Evolutionary conservation across 148 eudicot genomes (phyloP).

Genomic region (Dianthus caryophyllus): DNA sequence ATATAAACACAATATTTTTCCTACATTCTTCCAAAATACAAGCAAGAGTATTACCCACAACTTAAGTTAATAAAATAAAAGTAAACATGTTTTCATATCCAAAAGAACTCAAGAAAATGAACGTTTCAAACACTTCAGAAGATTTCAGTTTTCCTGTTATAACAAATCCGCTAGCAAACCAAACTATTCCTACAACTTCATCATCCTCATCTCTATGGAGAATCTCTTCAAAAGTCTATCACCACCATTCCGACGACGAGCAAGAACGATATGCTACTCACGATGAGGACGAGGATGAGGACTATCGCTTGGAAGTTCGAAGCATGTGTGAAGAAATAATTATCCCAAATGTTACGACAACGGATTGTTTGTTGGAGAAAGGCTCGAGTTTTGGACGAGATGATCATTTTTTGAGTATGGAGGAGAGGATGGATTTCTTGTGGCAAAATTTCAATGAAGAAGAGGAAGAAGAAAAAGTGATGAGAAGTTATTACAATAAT

Average conservation of each 20-base stretch:
- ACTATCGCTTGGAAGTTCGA: conserved; percentile 20
- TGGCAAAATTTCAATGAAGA: conserved; percentile 38
- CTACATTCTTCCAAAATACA: neutral
- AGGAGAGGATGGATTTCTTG: conserved; percentile 37
- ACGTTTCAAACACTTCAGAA: conserved; percentile 15
- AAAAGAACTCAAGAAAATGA: conserved; percentile 15
- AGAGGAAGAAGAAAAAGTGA: conserved; percentile 9
- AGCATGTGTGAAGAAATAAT: conserved; percentile 25
- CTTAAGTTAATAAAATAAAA: neutral
- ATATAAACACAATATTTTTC: too few species aligned
- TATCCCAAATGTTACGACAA: neutral
- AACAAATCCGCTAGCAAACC: conserved; percentile 25
- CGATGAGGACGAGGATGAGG: neutral
- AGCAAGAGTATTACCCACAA: neutral
- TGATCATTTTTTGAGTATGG: conserved; percentile 21
- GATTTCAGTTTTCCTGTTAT: conserved; percentile 39
- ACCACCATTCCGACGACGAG: conserved; percentile 24
- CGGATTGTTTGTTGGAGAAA: neutral
- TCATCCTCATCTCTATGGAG: conserved; percentile 32
- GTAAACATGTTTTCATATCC: conserved; percentile 18
- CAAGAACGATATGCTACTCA: neutral
- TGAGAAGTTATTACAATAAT: conserved; percentile 4
- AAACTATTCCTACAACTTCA: conserved; percentile 9
- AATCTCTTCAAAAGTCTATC: conserved; percentile 29
- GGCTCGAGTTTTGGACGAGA: conserved; percentile 22